A percentile compares a stretch with the other conserved stretches of the same genome.
Conservation (phyloP, 208 protist genomes). For the Porcisia hertigi region DNA sequence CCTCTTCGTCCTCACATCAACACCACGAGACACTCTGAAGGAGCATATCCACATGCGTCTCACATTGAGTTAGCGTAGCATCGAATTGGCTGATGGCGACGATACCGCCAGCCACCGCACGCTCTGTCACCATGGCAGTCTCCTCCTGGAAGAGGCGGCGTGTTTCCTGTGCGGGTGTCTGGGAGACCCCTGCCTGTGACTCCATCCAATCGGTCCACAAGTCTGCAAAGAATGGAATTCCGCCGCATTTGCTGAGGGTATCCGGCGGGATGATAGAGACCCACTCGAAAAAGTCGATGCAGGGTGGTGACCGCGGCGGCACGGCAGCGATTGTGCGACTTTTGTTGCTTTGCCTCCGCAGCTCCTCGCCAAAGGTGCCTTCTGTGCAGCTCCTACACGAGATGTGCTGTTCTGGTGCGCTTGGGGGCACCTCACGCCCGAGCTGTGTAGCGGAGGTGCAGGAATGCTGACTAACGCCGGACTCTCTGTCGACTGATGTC, state of each 20-base stretch:
- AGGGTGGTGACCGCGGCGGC: neutral
- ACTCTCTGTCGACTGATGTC: neutral
- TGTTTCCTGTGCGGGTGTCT: constrained; percentile 1
- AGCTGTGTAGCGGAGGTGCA: neutral
- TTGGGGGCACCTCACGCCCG: neutral
- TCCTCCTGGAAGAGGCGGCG: constrained; percentile 2
- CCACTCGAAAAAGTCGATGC: neutral
- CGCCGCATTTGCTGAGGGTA: neutral
- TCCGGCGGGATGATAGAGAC: neutral
- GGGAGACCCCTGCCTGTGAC: constrained; percentile 5
- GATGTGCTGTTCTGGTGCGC: neutral
- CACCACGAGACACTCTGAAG: constrained; percentile 13
- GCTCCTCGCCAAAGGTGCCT: neutral
- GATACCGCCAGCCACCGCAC: constrained; percentile 9
- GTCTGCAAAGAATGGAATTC: neutral
- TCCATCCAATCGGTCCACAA: neutral
- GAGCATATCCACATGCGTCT: constrained; percentile 19
- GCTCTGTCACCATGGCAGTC: constrained; percentile 4
- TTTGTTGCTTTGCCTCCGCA: neutral
- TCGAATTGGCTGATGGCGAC: constrained; percentile 9
- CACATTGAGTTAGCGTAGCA: constrained; percentile 10
- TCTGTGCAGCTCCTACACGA: neutral
- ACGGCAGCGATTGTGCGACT: neutral
- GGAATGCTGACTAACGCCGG: neutral
- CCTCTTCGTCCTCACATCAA: neutral